Evolutionary conservation across 208 protist genomes (phyloP).

Genomic region (Trypanosoma congolense): DNA sequence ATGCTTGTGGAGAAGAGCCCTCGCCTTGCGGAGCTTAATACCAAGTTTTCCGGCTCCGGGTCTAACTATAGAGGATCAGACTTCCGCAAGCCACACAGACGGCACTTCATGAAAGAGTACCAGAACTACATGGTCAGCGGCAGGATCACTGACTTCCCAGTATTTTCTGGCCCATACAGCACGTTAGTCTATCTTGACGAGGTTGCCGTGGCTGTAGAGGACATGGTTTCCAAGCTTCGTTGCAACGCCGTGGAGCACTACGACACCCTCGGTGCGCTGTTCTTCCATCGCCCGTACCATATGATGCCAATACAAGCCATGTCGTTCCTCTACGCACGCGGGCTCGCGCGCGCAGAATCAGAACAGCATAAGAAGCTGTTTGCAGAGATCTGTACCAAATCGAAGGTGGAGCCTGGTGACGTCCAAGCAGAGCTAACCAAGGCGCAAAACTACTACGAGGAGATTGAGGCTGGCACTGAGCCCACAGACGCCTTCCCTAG

Average conservation of each 20-base stretch:
- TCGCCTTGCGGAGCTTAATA: slow-evolving; percentile 72
- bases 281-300: slow-evolving; percentile 91
- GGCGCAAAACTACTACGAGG: slow-evolving; percentile 66
- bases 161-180: slow-evolving; percentile 89
- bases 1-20: slow-evolving; percentile 79
- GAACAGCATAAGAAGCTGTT: slow-evolving; percentile 63
- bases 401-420: slow-evolving; percentile 38
- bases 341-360: slow-evolving; percentile 68
- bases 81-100: slow-evolving; percentile 86
- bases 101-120: slow-evolving; percentile 87
- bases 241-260: slow-evolving; percentile 74
- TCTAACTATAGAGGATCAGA: slow-evolving; percentile 88
- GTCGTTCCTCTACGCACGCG: slow-evolving; percentile 83
- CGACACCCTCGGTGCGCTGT: slow-evolving; percentile 77
- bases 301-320: slow-evolving; percentile 92
- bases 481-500: slow-evolving; percentile 68
- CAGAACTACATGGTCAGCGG: slow-evolving; percentile 51
- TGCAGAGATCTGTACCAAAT: slow-evolving; percentile 53
- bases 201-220: slow-evolving; percentile 80
- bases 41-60: slow-evolving; percentile 63
- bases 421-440: slow-evolving; percentile 67
- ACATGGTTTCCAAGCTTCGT: slow-evolving; percentile 74
- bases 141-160: slow-evolving; percentile 88
- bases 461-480: slow-evolving; percentile 65
- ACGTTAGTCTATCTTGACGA: slow-evolving; percentile 87